A percentile compares a stretch with the other conserved stretches of the same genome.
Conservation (phyloP, 2,329 filamentous ascomycete genomes). For the Colletotrichum tofieldiae region DNA sequence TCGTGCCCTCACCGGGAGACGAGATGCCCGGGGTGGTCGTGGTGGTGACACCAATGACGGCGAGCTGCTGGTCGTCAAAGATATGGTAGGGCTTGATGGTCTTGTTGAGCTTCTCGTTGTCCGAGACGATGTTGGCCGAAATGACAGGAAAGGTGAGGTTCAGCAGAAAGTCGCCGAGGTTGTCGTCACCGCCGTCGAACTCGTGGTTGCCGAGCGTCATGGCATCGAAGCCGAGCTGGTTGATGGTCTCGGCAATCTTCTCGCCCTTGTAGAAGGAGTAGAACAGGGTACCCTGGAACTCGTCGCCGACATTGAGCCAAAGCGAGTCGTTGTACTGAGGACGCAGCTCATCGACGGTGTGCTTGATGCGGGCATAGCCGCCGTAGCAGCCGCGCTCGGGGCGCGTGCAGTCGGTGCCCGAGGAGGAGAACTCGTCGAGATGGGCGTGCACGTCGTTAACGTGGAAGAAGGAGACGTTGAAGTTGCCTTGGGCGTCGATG, state of each 20-base stretch:
- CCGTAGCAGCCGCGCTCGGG: slow-evolving; percentile 73
- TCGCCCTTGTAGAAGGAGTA: slow-evolving; percentile 77
- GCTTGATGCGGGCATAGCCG: slow-evolving; percentile 76
- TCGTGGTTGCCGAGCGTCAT: slow-evolving; percentile 80
- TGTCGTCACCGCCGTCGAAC: slow-evolving; percentile 76
- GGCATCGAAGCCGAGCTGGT: slow-evolving; percentile 76
- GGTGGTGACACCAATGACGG: slow-evolving; percentile 77
- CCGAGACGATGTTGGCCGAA: slow-evolving; percentile 75
- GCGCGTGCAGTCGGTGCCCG: slow-evolving; percentile 73
- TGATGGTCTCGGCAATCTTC: slow-evolving; percentile 78
- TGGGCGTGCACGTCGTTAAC: slow-evolving; percentile 80
- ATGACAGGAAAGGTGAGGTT: slow-evolving; percentile 78
- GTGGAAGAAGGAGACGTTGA: slow-evolving; percentile 77
- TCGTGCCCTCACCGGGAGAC: slow-evolving; percentile 70
- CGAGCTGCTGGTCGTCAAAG: slow-evolving; percentile 73
- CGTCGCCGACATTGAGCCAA: slow-evolving; percentile 77
- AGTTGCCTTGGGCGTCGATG: slow-evolving; percentile 64
- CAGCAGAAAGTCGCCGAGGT: slow-evolving; percentile 72
- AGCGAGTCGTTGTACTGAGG: slow-evolving; percentile 73
- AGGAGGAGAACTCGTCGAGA: slow-evolving; percentile 73
- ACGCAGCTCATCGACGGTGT: slow-evolving; percentile 70
- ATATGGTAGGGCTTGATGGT: slow-evolving; percentile 78
- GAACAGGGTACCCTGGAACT: slow-evolving; percentile 79
- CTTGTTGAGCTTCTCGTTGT: slow-evolving; percentile 71
- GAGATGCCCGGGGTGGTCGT: slow-evolving; percentile 72